These are phyloP conservation scores for Acer campestre DNA, from an alignment of 345 rosid species.

Conservation along the genomic window DNA sequence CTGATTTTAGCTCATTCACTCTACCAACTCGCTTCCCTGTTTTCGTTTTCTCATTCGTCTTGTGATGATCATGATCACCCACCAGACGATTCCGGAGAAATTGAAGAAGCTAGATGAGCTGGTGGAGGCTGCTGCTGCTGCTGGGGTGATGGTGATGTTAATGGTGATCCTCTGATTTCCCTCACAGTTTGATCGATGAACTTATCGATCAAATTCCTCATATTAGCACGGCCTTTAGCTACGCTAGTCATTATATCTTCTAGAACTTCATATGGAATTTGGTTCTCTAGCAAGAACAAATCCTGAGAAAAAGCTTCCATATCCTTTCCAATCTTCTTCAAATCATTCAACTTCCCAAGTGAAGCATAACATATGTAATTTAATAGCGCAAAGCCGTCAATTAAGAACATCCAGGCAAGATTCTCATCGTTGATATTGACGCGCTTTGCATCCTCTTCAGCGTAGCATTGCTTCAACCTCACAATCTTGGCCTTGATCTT, in stretches of 20 bases:
- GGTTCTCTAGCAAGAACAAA: too few relatives aligned
- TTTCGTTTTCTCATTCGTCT: background rate
- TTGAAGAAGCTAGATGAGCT: background rate
- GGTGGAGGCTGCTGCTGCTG: background rate
- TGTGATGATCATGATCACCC: too few relatives aligned
- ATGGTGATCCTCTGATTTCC: background rate
- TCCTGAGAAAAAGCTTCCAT: too few relatives aligned
- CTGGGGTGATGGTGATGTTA: background rate
- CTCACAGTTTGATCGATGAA: too few relatives aligned
- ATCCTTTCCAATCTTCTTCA: too few relatives aligned
- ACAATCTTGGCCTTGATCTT: background rate
- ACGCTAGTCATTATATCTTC: too few relatives aligned
- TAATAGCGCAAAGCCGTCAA: background rate
- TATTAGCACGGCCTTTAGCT: background rate
- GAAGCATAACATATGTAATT: too few relatives aligned
- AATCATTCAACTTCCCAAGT: too few relatives aligned
- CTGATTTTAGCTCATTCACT: background rate
- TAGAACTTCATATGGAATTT: too few relatives aligned
- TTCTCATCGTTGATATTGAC: background rate
- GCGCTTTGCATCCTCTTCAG: background rate
- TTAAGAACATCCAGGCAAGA: background rate
- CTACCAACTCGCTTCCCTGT: too few relatives aligned
- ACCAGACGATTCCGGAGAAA: background rate
- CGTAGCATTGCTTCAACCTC: background rate
- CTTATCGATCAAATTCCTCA: too few relatives aligned